Conservation (phyloP, 345 rosid species). For the Pistacia integerrima region DNA sequence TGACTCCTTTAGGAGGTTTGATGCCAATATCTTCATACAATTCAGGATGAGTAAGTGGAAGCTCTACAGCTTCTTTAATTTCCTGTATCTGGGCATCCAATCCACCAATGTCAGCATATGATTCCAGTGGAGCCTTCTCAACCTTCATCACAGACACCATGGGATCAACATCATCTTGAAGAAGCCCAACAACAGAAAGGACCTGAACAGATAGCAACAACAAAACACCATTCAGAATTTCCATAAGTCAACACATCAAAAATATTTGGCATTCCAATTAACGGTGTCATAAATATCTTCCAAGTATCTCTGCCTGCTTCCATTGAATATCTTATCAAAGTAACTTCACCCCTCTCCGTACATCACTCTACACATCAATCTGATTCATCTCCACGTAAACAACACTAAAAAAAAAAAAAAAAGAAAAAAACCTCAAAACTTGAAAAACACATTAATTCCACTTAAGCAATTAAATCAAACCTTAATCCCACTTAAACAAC, state of each 20-base stretch:
- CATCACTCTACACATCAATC: too few species aligned
- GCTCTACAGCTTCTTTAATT: constrained; percentile 35
- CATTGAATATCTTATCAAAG: not conserved
- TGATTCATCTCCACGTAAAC: not conserved
- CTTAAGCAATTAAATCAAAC: too few species aligned
- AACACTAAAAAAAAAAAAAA: not conserved
- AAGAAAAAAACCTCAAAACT: not conserved
- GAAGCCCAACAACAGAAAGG: constrained; percentile 38
- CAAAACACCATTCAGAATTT: not conserved
- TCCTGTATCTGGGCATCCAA: constrained; percentile 42
- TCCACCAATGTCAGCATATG: constrained; percentile 40
- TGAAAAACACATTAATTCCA: not conserved
- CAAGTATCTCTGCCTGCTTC: not conserved
- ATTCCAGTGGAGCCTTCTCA: constrained; percentile 40
- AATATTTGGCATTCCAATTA: not conserved
- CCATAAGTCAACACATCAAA: not conserved
- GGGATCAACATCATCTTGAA: constrained; percentile 40
- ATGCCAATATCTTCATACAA: constrained; percentile 24
- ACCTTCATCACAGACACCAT: constrained; percentile 44
- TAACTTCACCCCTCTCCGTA: too few species aligned
- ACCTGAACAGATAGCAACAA: constrained; percentile 14
- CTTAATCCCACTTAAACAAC: not conserved
- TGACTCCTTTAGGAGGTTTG: constrained; percentile 23
- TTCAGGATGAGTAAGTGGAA: constrained; percentile 23
- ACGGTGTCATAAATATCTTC: not conserved